Conservation (phyloP, 2,329 filamentous ascomycete species). For the Botrytis porri region DNA sequence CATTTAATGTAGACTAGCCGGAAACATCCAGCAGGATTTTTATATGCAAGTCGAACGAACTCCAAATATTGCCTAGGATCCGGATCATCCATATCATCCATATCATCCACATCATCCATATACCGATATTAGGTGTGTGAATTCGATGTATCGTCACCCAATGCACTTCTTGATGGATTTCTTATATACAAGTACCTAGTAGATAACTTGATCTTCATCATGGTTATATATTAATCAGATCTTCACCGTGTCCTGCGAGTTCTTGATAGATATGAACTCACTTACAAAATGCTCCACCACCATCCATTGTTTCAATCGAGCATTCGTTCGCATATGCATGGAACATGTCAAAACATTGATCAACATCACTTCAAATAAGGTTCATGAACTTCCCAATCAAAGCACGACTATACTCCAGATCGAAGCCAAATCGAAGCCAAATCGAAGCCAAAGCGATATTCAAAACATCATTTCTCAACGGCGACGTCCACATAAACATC, state of each 20-base stretch:
- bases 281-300: background rate
- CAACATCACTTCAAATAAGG: background rate
- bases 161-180: background rate
- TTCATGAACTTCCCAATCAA: background rate
- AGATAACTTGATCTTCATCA: background rate
- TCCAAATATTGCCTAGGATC: no score
- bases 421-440: background rate
- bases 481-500: background rate
- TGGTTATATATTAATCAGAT: background rate
- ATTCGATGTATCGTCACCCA: background rate
- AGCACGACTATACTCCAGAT: background rate
- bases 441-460: background rate
- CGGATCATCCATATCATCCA: background rate
- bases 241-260: background rate
- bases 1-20: background rate
- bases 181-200: background rate
- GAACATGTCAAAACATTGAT: background rate
- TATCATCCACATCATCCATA: background rate
- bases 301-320: background rate
- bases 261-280: background rate
- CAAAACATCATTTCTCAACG: background rate
- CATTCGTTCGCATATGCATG: background rate
- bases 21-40: constrained; percentile 1
- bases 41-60: background rate
- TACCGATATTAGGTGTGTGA: background rate